These are phyloP conservation scores for Hydnomerulius pinastri DNA, from an alignment of 768 basidiomycete species.

Conservation along the genomic window DNA sequence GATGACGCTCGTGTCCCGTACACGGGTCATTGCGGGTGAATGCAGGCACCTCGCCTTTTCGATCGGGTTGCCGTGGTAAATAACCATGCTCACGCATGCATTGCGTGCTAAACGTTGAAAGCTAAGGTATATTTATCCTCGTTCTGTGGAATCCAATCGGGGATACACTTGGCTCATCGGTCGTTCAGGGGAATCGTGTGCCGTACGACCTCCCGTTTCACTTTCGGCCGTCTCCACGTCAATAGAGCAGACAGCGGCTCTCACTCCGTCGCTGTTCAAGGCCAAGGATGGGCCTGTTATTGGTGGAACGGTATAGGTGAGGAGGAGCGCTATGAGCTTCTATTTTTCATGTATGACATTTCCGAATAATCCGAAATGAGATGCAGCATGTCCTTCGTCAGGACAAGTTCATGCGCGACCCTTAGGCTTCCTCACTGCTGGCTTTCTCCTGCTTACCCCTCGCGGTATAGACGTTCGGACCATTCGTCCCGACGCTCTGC, in stretches of 20 bases:
- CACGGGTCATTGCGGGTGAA: not conserved
- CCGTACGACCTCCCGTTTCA: not conserved
- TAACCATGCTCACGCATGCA: not conserved
- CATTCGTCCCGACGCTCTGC: slow-evolving; percentile 9
- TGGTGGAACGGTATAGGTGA: not conserved
- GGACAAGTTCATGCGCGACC: too few species aligned
- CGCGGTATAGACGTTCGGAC: slow-evolving; percentile 8
- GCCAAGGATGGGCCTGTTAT: too few species aligned
- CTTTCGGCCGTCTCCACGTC: not conserved
- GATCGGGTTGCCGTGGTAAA: too few species aligned
- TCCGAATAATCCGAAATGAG: too few species aligned
- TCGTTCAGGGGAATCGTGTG: not conserved
- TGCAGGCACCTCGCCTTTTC: not conserved
- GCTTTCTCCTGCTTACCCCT: too few species aligned
- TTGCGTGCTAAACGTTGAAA: not conserved
- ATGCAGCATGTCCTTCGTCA: too few species aligned
- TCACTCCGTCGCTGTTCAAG: not conserved
- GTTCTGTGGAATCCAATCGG: too few species aligned
- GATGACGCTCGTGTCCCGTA: not conserved
- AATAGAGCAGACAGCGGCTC: not conserved
- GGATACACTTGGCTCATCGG: too few species aligned
- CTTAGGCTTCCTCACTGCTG: too few species aligned
- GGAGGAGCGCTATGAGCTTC: not conserved
- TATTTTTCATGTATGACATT: not conserved
- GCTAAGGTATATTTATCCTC: not conserved